Base-by-base conservation (phyloP, 2,329 filamentous ascomycete genomes). In the Ophiostoma perfectum region DNA sequence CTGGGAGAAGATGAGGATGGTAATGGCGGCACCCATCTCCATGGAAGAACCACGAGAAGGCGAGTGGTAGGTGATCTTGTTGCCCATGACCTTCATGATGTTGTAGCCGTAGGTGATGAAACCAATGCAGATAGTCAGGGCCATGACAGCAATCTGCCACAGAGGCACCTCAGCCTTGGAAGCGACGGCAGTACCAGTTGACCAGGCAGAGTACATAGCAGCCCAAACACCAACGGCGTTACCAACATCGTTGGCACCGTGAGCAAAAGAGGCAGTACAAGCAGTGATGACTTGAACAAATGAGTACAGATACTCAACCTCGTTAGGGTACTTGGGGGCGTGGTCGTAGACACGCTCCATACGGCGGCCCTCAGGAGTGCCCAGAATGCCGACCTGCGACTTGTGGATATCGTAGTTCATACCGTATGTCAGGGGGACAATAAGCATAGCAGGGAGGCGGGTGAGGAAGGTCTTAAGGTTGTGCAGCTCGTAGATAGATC, bases 51-150 rank as follows among this genome's bases (percentile, higher is more conserved):
- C 82, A 72, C 82, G 78, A 73, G 77, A 80, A 41, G 82, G 82
- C 36, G 81, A 83, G 78, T 90, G 88, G 78, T 90, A 90, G 69
- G 89, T 91, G 77, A 91, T 88, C 78, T 90, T 90, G 83, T 92
- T 93, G 67, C 90, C 90, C 89, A 92, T 92, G 78, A 90, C 88
- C 80, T 90, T 91, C 89, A 92, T 92, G 79, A 92, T 92, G 81
- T 92, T 92, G 81, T 92, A 92, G 9, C 90, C 90, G 74, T 92
- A 92, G 14, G 89, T 92, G 75, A 88, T 81, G 69, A 92, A 82
- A 73, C 90, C 90, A 58, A 88, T 71, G 64, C 83, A 90, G 75
- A 92, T 88, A 52, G 81, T 86, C 1, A 81, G 76, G 39, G 86
- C 82, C 12, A 90, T 80, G 18, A 93, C 88, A 66, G 88, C 90